A percentile compares a stretch with the other conserved stretches of the same genome.
phyloP scores from a whole-genome alignment of 176 grass and related monocot genomes.

The Oryza coarctata region DNA sequence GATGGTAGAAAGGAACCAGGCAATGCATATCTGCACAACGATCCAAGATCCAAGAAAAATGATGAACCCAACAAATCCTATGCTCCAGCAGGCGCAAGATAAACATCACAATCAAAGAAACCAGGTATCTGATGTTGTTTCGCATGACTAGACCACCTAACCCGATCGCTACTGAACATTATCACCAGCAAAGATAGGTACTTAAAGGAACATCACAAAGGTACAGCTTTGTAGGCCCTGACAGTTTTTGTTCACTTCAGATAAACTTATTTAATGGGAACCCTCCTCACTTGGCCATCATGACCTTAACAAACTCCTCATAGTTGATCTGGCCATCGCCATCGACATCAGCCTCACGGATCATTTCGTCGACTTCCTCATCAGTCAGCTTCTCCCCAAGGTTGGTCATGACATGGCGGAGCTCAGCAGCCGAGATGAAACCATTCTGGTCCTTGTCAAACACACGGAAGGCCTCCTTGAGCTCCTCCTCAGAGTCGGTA shows the following conservation, averaged over 20 bases:
- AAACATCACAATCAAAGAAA: constrained; percentile 50
- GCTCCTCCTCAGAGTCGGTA: constrained; percentile 72
- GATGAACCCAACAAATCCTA: constrained; percentile 34
- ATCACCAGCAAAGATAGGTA: constrained; percentile 4
- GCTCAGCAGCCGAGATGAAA: constrained; percentile 78
- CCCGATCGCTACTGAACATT: constrained; percentile 38
- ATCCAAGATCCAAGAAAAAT: constrained; percentile 12
- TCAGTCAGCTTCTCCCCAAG: constrained; percentile 69
- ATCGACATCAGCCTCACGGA: constrained; percentile 64
- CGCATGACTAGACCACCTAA: constrained; percentile 49
- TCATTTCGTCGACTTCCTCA: constrained; percentile 72
- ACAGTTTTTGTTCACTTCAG: constrained; percentile 14
- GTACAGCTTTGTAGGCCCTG: constrained; percentile 32
- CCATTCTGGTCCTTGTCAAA: constrained; percentile 77
- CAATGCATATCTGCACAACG: constrained; percentile 2
- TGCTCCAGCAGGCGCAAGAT: constrained; percentile 22
- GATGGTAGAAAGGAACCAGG: neutral
- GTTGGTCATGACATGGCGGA: constrained; percentile 82
- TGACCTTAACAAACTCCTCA: constrained; percentile 68
- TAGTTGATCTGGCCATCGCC: constrained; percentile 82
- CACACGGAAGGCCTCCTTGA: constrained; percentile 70
- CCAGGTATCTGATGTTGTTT: constrained; percentile 38
- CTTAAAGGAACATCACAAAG: constrained; percentile 36
- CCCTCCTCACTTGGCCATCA: constrained; percentile 78
- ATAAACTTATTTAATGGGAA: constrained; percentile 36